These are phyloP conservation scores for Amphirosellinia nigrospora DNA, from an alignment of 495 filamentous ascomycete species.

Conservation along the genomic window DNA sequence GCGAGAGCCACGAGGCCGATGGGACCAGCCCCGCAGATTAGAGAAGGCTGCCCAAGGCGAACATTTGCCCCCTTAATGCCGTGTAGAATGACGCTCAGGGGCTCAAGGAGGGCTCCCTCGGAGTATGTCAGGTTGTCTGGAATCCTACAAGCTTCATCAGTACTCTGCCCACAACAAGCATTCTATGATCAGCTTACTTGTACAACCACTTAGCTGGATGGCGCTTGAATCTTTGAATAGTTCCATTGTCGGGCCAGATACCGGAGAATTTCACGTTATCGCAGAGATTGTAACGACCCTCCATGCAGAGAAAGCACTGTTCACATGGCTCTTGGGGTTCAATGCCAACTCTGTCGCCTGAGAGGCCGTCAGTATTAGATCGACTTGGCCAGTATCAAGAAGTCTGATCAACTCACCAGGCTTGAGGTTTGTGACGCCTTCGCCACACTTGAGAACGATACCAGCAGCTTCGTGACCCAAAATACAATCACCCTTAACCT, in stretches of 20 bases:
- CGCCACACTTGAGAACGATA: slow-evolving; percentile 51
- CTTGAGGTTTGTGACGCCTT: slow-evolving; percentile 49
- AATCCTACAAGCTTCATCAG: slow-evolving; percentile 35
- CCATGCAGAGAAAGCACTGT: slow-evolving; percentile 52
- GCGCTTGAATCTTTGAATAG: slow-evolving; percentile 63
- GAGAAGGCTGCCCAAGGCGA: slow-evolving; percentile 44
- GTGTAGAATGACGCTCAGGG: slow-evolving; percentile 54
- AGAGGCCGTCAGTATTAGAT: not conserved
- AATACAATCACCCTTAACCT: slow-evolving; percentile 52
- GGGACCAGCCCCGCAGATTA: slow-evolving; percentile 57
- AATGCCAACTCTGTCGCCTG: slow-evolving; percentile 56
- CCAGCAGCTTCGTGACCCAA: slow-evolving; percentile 59
- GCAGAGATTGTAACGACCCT: slow-evolving; percentile 58
- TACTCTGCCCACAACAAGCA: not conserved
- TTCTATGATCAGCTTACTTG: slow-evolving; percentile 39
- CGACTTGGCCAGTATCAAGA: not conserved
- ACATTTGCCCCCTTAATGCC: slow-evolving; percentile 49
- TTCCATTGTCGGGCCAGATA: slow-evolving; percentile 64
- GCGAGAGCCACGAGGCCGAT: slow-evolving; percentile 58
- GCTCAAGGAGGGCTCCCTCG: slow-evolving; percentile 58
- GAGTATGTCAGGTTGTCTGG: slow-evolving; percentile 50
- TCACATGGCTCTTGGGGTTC: slow-evolving; percentile 56
- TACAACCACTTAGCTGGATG: slow-evolving; percentile 59
- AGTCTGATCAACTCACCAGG: slow-evolving; percentile 36
- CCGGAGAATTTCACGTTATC: slow-evolving; percentile 58